These are phyloP conservation scores for Ganoderma sinense DNA, from an alignment of 1,284 basidiomycete species.

Conservation along the genomic window DNA sequence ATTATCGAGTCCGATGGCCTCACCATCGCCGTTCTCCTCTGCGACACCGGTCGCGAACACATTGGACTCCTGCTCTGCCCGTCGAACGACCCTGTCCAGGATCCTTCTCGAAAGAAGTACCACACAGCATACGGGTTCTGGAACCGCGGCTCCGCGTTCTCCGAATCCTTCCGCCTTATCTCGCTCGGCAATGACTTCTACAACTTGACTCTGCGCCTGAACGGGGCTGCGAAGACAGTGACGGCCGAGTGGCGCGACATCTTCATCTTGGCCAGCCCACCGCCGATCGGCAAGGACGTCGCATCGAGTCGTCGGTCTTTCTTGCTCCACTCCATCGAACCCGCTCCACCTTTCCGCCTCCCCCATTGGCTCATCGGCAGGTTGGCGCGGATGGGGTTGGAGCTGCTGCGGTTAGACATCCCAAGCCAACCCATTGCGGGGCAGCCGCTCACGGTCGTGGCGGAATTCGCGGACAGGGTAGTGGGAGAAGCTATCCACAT, in stretches of 20 bases:
- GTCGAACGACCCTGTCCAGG: not conserved
- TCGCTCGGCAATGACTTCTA: conserved; percentile 8
- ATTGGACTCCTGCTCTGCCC: conserved; percentile 11
- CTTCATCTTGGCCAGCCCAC: conserved; percentile 5
- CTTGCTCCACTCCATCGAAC: not conserved
- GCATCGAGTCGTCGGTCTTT: too few relatives aligned
- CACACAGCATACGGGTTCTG: not conserved
- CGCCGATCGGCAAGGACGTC: not conserved
- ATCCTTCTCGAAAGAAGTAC: not conserved
- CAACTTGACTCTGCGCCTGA: not conserved
- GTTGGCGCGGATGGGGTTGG: not conserved
- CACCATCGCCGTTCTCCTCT: conserved; percentile 10
- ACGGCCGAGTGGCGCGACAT: conserved; percentile 11
- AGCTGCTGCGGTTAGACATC: not conserved
- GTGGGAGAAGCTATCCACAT: not conserved
- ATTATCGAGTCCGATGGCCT: conserved; percentile 1
- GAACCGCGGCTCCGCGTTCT: too few relatives aligned
- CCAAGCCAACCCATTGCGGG: not conserved
- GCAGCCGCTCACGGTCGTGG: not conserved
- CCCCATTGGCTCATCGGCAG: conserved; percentile 4
- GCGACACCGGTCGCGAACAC: not conserved
- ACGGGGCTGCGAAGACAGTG: not conserved
- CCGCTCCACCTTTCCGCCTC: conserved; percentile 4
- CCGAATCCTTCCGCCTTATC: not conserved
- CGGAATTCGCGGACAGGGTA: not conserved